Percentiles rank a stretch among this genome's conserved stretches.
These are phyloP conservation scores for Colletotrichum neosansevieriae DNA, from an alignment of 2,329 filamentous ascomycete genomes.

Conservation along the genomic window DNA sequence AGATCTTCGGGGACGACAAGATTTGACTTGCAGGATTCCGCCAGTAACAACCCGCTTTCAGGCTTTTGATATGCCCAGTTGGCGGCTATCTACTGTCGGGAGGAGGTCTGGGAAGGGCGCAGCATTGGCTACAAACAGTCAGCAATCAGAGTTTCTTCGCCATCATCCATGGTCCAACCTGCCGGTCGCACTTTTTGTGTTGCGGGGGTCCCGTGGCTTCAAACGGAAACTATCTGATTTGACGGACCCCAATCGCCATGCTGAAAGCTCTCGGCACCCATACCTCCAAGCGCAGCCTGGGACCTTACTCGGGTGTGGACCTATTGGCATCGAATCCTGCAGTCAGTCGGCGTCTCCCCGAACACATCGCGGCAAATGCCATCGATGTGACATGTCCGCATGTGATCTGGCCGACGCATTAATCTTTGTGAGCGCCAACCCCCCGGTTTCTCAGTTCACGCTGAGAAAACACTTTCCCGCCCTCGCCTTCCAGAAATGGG, in stretches of 20 bases:
- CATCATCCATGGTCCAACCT: conserved; percentile 23
- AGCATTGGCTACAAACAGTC: conserved; percentile 63
- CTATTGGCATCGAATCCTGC: conserved; percentile 37
- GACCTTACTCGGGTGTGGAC: conserved; percentile 15
- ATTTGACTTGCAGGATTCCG: conserved; percentile 45
- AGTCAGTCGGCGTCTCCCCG: conserved; percentile 52
- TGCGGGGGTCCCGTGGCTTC: conserved; percentile 58
- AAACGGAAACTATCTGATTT: conserved; percentile 57
- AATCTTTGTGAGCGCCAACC: conserved; percentile 66
- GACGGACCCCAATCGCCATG: conserved; percentile 52
- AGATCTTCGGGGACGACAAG: conserved; percentile 52
- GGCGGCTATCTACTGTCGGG: conserved; percentile 22
- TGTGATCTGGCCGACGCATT: conserved; percentile 70
- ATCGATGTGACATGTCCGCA: conserved; percentile 58
- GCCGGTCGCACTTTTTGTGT: conserved; percentile 28
- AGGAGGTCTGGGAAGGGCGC: conserved; percentile 56
- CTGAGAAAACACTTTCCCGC: conserved; percentile 59
- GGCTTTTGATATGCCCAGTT: conserved; percentile 8
- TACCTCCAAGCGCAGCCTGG: conserved; percentile 45
- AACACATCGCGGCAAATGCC: conserved; percentile 55
- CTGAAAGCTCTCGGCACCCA: conserved; percentile 60
- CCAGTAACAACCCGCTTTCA: conserved; percentile 11
- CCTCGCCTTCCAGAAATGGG: conserved; percentile 49
- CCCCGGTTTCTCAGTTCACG: conserved; percentile 45
- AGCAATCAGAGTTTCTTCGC: conserved; percentile 44